Evolutionary conservation across 129 eudicot genomes (phyloP), one percentile per base, ranked within the genome.

Genomic region (Flaveria linearis): DNA sequence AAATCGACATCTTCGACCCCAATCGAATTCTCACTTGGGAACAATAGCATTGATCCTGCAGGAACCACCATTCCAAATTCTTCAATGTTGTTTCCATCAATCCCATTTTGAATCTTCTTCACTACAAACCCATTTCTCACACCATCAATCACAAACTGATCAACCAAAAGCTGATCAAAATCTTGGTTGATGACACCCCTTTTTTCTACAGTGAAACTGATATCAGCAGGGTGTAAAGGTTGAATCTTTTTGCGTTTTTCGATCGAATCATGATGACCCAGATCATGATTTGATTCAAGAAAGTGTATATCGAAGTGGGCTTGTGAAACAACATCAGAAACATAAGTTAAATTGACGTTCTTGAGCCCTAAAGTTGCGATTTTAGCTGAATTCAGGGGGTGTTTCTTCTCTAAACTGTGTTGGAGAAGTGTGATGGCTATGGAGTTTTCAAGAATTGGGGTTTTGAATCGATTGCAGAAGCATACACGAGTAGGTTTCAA

Each of bases 301-400:
- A 81, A 47, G 41, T 68, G 83, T 50, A 93, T 43, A 26, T 81
- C 77, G 79, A 94, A 91, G 70, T 57, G 84, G 74, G 97, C 97
- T 53, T 86, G 73, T 43, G 79, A 82, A 52, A 76, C 73, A 73
- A 94, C 94, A 69, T 94, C 99, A 15, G 87, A 85, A 71, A 94
- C 89, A 25, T 88, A 76, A 16, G 76, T 41, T 0, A 89, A 43
- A 52, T 72, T 71, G 51, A 91, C 63, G 71, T 94, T 89, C 60
- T 82, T 83, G 60, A 94, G 85, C 12, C 99, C 99, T 69, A 94
- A 23, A 9, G 75, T 42, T 26, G 97, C 99, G 33, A 94, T 91
- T 75, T 81, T 83, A 13, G 97, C 78, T 49, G 99, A 89, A 85
- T 94, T 94, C 5, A 94, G 92, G 12, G 96, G 97, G 79, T 94